These are phyloP conservation scores for Amanita polypyramis DNA, from an alignment of 768 basidiomycete genomes.

Conservation along the genomic window DNA sequence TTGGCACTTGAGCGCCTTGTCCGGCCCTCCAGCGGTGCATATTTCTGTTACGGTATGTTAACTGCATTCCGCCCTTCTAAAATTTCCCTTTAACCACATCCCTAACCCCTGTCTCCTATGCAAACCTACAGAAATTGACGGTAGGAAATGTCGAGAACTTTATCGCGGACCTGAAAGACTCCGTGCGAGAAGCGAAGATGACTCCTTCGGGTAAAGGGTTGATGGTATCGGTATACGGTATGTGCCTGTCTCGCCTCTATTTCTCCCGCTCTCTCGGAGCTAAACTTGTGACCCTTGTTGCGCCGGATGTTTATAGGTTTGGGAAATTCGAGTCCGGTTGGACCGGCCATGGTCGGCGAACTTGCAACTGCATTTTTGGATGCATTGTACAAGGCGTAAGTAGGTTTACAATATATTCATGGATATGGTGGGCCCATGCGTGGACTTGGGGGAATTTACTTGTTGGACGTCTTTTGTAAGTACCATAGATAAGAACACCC, in stretches of 20 bases:
- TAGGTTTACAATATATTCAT: not conserved
- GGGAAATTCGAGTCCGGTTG: slow-evolving; percentile 73
- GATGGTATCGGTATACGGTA: slow-evolving; percentile 91
- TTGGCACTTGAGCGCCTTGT: slow-evolving; percentile 88
- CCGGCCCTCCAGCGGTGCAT: slow-evolving; percentile 74
- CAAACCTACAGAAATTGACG: slow-evolving; percentile 58
- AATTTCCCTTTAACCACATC: not conserved
- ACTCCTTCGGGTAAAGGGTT: slow-evolving; percentile 63
- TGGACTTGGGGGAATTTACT: not conserved
- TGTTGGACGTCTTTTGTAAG: not conserved
- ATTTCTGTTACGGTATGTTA: slow-evolving; percentile 82
- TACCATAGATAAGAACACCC: too few species aligned
- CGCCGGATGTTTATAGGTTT: slow-evolving; percentile 40
- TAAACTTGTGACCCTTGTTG: not conserved
- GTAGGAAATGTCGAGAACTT: slow-evolving; percentile 66
- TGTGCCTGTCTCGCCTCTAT: slow-evolving; percentile 16
- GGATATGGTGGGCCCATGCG: too few species aligned
- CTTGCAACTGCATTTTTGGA: slow-evolving; percentile 77
- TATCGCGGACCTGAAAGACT: slow-evolving; percentile 73
- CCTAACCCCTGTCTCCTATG: not conserved
- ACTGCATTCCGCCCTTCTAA: too few species aligned
- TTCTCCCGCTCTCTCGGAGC: not conserved
- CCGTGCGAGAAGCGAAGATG: slow-evolving; percentile 60
- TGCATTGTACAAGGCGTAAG: slow-evolving; percentile 67
- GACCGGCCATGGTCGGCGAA: slow-evolving; percentile 69